Evolutionary conservation across 2,329 filamentous ascomycete species (phyloP), one percentile per base, ranked within the genome.

Genomic region (Cladosporium halotolerans): DNA sequence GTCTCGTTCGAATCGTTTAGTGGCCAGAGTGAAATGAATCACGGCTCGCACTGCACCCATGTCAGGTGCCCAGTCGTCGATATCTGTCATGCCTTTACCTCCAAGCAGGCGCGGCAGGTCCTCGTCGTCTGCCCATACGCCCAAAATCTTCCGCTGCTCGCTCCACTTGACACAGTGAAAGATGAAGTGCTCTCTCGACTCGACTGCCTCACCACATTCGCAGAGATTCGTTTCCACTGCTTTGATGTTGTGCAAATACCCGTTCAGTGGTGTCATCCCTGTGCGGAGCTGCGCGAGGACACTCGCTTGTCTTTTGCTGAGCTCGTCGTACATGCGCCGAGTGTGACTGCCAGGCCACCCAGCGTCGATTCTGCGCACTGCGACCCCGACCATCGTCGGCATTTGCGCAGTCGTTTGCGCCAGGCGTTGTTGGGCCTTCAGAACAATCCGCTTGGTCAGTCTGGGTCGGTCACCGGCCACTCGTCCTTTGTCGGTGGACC

Each of bases 141-240:
- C 44, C 43, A 38, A 46, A 1, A 46, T 46, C 32, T 38, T 38
- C 32, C 47, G 47, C 39, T 50, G 39, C 39, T 41, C 40, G 28
- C 5, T 45, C 48, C 32, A 52, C 34, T 16, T 33, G 14, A 3
- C 40, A 34, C 39, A 34, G 28, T 7, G 47, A 23, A 50, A 42
- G 28, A 50, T 5, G 42, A 50, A 50, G 23, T 50, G 28, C n/a
- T 50, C 38, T 43, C 38, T 42, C 10, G 47, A 34, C 47, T 50
- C 47, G n/a, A n/a, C n/a, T n/a, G n/a, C n/a, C n/a, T n/a, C n/a
- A n/a, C n/a, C n/a, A n/a, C n/a, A n/a, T n/a, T n/a, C n/a, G n/a
- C 36, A 40, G 10, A 40, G 19, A 10, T 40, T 41, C 28, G 13
- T 14, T 9, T 49, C 46, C 16, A n/a, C 46, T 41, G 34, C 46